These are phyloP conservation scores for Dictyostelium brefeldianum DNA, from an alignment of 78 protist species.

Conservation along the genomic window DNA sequence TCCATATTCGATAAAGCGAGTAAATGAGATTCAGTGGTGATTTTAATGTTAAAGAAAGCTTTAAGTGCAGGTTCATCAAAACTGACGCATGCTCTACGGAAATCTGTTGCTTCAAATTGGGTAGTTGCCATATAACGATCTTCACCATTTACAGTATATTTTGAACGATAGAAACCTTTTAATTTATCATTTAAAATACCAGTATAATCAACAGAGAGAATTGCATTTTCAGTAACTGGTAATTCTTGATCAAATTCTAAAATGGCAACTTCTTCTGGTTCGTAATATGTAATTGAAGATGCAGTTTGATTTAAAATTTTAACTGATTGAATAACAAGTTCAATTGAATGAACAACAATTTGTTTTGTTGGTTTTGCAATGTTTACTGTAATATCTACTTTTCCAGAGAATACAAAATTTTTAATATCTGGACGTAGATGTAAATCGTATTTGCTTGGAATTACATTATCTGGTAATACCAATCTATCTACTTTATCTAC, in stretches of 20 bases:
- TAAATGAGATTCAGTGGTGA: conserved; percentile 13
- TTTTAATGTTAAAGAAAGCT: conserved; percentile 84
- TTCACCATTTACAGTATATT: conserved; percentile 36
- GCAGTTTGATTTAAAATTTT: too few relatives aligned
- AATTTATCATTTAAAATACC: conserved; percentile 56
- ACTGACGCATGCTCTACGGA: conserved; percentile 93
- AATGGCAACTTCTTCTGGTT: conserved; percentile 24
- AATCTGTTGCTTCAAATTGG: conserved; percentile 95
- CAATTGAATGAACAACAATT: conserved; percentile 55
- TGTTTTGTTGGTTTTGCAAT: conserved; percentile 13
- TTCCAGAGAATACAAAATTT: conserved; percentile 74
- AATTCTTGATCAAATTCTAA: background rate
- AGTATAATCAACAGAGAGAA: background rate
- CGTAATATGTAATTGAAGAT: too few relatives aligned
- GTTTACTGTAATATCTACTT: conserved; percentile 22
- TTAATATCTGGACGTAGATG: conserved; percentile 79
- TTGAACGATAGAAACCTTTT: conserved; percentile 73
- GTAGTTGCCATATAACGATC: conserved; percentile 59
- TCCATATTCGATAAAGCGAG: conserved; percentile 62
- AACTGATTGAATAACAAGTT: conserved; percentile 35
- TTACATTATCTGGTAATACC: conserved; percentile 27
- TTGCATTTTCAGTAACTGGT: background rate
- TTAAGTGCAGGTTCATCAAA: conserved; percentile 93
- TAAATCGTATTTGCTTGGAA: conserved; percentile 74
- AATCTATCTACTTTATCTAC: conserved; percentile 14